A percentile compares a stretch with the other conserved stretches of the same genome.
Evolutionary conservation across 2,329 filamentous ascomycete genomes (phyloP).

Genomic region (Hortaea werneckii): DNA sequence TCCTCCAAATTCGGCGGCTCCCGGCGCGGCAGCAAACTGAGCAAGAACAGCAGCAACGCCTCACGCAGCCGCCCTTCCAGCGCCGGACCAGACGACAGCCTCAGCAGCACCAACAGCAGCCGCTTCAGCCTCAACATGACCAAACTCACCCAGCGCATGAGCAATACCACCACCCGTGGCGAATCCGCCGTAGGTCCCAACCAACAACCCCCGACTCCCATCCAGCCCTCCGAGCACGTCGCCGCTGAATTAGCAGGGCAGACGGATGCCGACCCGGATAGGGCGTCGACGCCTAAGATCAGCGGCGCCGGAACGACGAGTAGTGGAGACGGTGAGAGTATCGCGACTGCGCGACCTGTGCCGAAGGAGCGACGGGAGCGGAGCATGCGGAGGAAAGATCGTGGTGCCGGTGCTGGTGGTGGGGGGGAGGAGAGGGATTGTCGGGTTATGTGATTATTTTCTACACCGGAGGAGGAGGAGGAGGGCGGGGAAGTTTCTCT

Average conservation of each 20-base stretch:
- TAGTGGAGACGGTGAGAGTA: neutral
- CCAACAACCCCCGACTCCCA: too few species aligned
- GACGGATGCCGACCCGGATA: neutral
- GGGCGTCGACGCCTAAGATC: neutral
- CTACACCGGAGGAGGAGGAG: too few species aligned
- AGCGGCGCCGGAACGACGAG: neutral
- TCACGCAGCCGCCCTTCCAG: conserved; percentile 34
- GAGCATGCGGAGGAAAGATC: conserved; percentile 15
- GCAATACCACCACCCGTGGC: neutral
- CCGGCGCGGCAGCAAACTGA: conserved; percentile 17
- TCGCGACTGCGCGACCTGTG: conserved; percentile 1
- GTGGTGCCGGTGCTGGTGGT: conserved; percentile 24
- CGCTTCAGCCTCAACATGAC: conserved; percentile 33
- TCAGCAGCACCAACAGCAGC: conserved; percentile 13
- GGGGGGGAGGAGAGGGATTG: conserved; percentile 26
- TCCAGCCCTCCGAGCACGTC: conserved; percentile 2
- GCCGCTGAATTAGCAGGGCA: neutral
- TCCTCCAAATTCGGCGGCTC: conserved; percentile 19
- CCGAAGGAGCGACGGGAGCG: conserved; percentile 21
- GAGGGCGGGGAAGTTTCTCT: too few species aligned
- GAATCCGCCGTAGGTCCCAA: too few species aligned
- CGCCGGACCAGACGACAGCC: conserved; percentile 13
- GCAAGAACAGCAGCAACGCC: conserved; percentile 12
- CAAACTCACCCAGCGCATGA: conserved; percentile 26
- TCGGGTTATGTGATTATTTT: conserved; percentile 28